Evolutionary conservation across 2,329 filamentous ascomycete species (phyloP).

Genomic region (Ceratocystiopsis brevicomis): DNA sequence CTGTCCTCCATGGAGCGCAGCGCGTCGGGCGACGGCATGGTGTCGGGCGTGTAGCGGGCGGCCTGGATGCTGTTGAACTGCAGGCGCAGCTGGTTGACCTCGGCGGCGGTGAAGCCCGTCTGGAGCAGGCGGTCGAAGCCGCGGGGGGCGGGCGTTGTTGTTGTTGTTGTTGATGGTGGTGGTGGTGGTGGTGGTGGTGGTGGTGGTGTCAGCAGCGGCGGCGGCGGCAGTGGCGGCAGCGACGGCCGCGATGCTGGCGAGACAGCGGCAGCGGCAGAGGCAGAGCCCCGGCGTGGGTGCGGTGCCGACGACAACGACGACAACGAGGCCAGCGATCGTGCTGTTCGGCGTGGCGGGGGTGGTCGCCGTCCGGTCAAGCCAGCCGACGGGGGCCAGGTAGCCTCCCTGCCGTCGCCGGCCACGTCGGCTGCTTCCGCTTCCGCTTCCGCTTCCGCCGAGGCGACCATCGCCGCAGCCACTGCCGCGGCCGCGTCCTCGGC

Average conservation of each 20-base stretch:
- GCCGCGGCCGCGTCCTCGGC: too few species aligned
- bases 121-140: conserved; percentile 77
- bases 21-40: conserved; percentile 62
- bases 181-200: not conserved
- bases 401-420: too few species aligned
- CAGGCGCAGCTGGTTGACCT: conserved; percentile 67
- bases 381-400: too few species aligned
- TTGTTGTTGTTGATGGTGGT: conserved; percentile 1
- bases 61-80: conserved; percentile 80
- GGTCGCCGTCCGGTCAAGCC: too few species aligned
- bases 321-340: too few species aligned
- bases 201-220: conserved; percentile 1
- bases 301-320: not conserved
- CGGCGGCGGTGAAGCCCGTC: conserved; percentile 63
- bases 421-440: too few species aligned
- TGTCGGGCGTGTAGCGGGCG: conserved; percentile 67
- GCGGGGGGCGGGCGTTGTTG: conserved; percentile 37
- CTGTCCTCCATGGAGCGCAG: conserved; percentile 67
- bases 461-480: conserved; percentile 34
- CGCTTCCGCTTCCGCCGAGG: not conserved
- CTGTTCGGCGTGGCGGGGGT: too few species aligned
- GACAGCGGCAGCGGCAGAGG: too few species aligned
- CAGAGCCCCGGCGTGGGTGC: not conserved
- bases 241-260: not conserved
- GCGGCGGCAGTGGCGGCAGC: not conserved